Evolutionary conservation across 305 asterid genomes (phyloP), one percentile per base, ranked within the genome.

Genomic region (Plantago rigida): DNA sequence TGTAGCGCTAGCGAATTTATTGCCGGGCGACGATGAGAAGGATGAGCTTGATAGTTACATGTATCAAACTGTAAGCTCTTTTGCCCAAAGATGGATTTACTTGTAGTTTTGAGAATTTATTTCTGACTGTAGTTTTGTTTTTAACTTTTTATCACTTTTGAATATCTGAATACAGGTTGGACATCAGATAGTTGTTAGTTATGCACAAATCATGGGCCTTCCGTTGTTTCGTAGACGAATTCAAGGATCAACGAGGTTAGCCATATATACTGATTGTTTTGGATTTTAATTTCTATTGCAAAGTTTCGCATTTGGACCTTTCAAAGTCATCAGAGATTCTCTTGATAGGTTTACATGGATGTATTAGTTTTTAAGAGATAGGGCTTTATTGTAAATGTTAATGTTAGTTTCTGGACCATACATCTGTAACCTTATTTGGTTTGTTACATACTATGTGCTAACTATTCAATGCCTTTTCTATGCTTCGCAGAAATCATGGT

Each of bases 31-130:
- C 77, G 96, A 90, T 26, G 82, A 82, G 22, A 71, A 67, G 41
- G 95, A 90, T 56, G 97, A 90, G 76, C 89, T 90, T 56, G 94
- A 90, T 62, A 90, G 97, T 80, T 90, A 84, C 79, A 87, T 90
- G 97, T 90, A 90, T 80, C 97, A 90, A 74, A 87, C 96, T 55
- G 97, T 87, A 81, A 78, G 94, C 44, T 31, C 62, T 50, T 72
- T 17, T 12, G 51, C 45, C 34, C 52, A 13, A 28, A 28, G 13
- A 13, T 8, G 26, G 26, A 22, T 0, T 22, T 0, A 29, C 26
- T 26, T 29, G 3, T 19, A 56, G 26, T 2, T n/a, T 39, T 13
- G 7, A 9, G 22, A 2, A 3, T 14, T 13, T 46, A 36, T 42
- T 61, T 9, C 44, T 45, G 12, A n/a, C 31, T 36, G 5, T 47